Percentiles rank a stretch among this genome's conserved stretches.
Evolutionary conservation across 192 early-diverging fungal genomes (phyloP).

Genomic region (Umbelopsis sp.): DNA sequence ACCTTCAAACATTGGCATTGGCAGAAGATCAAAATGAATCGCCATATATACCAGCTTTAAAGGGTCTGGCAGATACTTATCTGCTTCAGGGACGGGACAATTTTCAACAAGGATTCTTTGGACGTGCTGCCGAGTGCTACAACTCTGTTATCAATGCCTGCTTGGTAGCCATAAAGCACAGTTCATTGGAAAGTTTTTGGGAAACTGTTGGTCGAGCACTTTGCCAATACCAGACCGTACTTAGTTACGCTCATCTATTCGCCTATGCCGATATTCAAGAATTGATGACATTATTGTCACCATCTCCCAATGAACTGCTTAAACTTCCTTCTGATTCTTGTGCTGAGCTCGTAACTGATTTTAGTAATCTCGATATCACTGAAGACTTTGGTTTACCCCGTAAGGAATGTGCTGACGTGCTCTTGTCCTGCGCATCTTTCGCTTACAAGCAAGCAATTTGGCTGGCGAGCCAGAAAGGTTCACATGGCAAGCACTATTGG

Average conservation of each 20-base stretch:
- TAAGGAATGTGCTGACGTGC: constrained; percentile 39
- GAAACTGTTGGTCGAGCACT: constrained; percentile 65
- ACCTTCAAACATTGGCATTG: constrained; percentile 35
- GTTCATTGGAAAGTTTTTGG: constrained; percentile 55
- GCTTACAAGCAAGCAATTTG: constrained; percentile 56
- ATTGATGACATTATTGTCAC: constrained; percentile 26
- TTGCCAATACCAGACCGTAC: constrained; percentile 43
- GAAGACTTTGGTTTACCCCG: constrained; percentile 35
- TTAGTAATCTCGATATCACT: constrained; percentile 19
- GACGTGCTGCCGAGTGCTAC: constrained; percentile 61
- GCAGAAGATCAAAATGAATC: constrained; percentile 39
- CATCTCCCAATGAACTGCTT: constrained; percentile 40
- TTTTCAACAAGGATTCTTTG: constrained; percentile 66
- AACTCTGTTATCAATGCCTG: constrained; percentile 46
- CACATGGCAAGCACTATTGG: constrained; percentile 49
- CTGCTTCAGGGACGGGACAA: constrained; percentile 52
- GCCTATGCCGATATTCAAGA: constrained; percentile 28
- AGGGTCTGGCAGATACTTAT: constrained; percentile 56
- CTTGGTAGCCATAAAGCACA: constrained; percentile 25
- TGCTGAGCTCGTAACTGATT: constrained; percentile 31
- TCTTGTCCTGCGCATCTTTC: constrained; percentile 52
- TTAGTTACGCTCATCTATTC: constrained; percentile 49
- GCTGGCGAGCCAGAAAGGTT: constrained; percentile 42
- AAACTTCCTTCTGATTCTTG: constrained; percentile 36
- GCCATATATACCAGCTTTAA: constrained; percentile 49